These are phyloP conservation scores for Parathielavia hyrcaniae DNA, from an alignment of 495 filamentous ascomycete genomes.

Conservation along the genomic window DNA sequence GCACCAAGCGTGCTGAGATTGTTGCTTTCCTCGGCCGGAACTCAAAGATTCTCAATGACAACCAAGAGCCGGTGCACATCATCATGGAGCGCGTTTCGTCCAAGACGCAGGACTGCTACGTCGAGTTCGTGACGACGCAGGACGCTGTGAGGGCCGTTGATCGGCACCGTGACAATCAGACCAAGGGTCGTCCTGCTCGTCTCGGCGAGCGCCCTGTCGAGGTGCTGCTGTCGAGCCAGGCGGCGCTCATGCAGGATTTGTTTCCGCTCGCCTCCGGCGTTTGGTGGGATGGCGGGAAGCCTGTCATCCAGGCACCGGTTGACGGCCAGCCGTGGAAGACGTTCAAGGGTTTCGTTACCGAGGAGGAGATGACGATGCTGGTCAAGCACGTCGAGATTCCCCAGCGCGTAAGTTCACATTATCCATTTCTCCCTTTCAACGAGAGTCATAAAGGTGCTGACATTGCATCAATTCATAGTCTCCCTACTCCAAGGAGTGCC, in stretches of 20 bases:
- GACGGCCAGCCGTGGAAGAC: constrained; percentile 52
- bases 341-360: constrained; percentile 63
- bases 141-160: constrained; percentile 53
- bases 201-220: constrained; percentile 62
- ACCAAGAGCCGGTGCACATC: constrained; percentile 63
- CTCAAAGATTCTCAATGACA: constrained; percentile 51
- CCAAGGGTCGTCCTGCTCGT: constrained; percentile 40
- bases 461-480: constrained; percentile 40
- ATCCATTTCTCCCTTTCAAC: background rate
- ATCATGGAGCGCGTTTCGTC: constrained; percentile 74
- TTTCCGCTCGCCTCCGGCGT: constrained; percentile 65
- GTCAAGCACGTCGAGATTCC: constrained; percentile 63
- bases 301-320: constrained; percentile 36
- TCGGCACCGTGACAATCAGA: constrained; percentile 33
- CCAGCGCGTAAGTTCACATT: constrained; percentile 50
- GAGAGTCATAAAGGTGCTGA: background rate
- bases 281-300: constrained; percentile 49
- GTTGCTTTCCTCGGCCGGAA: constrained; percentile 64
- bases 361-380: constrained; percentile 63
- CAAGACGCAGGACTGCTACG: constrained; percentile 72
- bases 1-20: constrained; percentile 59
- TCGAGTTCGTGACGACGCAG: constrained; percentile 53
- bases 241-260: constrained; percentile 55
- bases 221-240: constrained; percentile 54
- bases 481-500: constrained; percentile 56